Base-by-base conservation (phyloP, 352 stramenopile species). In the Globisporangium rhizosaccharum region DNA sequence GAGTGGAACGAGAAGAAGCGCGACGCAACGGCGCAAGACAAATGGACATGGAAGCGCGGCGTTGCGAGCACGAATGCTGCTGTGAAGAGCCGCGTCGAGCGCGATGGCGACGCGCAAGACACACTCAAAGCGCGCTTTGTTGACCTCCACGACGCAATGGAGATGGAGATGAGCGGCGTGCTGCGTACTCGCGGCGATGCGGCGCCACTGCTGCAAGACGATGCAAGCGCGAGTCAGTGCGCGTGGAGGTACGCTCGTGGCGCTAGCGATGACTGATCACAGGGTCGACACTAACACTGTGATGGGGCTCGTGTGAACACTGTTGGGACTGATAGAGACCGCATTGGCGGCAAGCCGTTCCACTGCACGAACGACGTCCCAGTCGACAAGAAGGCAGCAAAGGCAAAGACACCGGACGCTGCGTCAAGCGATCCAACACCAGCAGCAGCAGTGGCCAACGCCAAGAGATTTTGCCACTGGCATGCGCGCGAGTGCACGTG, bases 1-100 rank as follows among this genome's bases (percentile, higher is more conserved):
- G 71, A 79, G 49, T 88, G 78, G 76, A 88, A 84, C 56, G 66
- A 60, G 10, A 67, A 70, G 56, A 86, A 84, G 59, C 77, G 63
- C n/a, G 51, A 39, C 9, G 73, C 76, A 2, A 61, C 60, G 9
- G 30, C 56, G 3, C 61, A 73, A 9, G 76, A 74, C 4, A 72
- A 59, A 28, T 88, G 76, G 77, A 56, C 59, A 44, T 87, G 77
- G 77, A 82, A 79, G 48, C 52, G 70, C 36, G 53, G 55, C 1
- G 59, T 78, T 1, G 62, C 53, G 17, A 78, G 62, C 39, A 54
- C 63, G 17, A 83, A 68, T 45, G 62, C 63, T 28, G 67, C 75
- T 1, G 65, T 85, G 52, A 81, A 81, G 54, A 36, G 47, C 15
- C 71, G 65, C 7, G 65, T 77, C n/a, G 71, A 81, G 47, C 71